Evolutionary conservation across 208 protist species (phyloP), one percentile per base, ranked within the genome.

Genomic region (Crithidia fasciculata): DNA sequence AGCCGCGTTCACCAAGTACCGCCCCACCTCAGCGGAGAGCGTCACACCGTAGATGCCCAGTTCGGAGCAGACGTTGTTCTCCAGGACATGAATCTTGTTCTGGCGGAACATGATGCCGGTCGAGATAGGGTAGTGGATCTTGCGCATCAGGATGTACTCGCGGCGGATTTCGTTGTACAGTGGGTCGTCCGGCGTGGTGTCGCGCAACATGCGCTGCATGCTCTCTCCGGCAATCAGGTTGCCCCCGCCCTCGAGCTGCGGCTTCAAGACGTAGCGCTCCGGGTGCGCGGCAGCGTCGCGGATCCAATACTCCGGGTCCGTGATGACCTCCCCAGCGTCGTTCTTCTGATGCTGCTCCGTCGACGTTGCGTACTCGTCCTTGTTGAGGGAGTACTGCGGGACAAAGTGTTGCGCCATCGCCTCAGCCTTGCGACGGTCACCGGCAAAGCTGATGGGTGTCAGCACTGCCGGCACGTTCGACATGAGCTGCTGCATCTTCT

Each of bases 401-500:
- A 96, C 87, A 69, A 98, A 98, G 67, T 93, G 84, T 44, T 72
- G 36, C 28, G 80, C 68, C 39, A 97, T 40, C 37, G 56, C 28
- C 5, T 65, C 43, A 8, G 91, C 88, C 39, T 91, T 85, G 12
- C 56, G 66, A n/a, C 53, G 55, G 54, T 96, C 80, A 2, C 76
- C 84, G 62, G 28, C 59, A 70, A 94, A 93, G 49, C 86, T 78
- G 54, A 93, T 68, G 10, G 88, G 86, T 8, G 67, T 64, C 50
- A 96, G 84, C 74, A 96, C 87, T 43, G 74, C 74, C 13, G 83
- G 76, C 54, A 84, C 57, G 15, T 97, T 80, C 55, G 81, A 84
- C 63, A 99, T 83, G 5, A 97, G 76, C 85, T 99, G 95, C 82
- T 99, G 97, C 36, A 99, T 72, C 72, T 98, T 98, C 74, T 99